These are phyloP conservation scores for Torulaspora pretoriensis DNA, from an alignment of 1,139 yeast species.

Conservation along the genomic window DNA sequence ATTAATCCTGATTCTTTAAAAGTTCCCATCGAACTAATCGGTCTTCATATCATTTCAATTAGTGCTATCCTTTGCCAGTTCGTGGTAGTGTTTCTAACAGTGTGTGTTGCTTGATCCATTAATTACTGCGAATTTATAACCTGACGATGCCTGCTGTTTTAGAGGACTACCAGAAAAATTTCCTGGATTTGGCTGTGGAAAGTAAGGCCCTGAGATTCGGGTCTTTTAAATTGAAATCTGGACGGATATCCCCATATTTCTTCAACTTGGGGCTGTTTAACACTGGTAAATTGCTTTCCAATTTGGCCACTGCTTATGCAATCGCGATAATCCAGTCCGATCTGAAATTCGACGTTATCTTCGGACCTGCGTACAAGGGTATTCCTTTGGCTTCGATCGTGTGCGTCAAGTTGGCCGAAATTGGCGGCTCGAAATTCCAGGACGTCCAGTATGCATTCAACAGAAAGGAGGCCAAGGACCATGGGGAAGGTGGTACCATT, in stretches of 20 bases:
- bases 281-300: constrained; percentile 72
- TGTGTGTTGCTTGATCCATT: neutral
- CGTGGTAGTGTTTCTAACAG: constrained; percentile 3
- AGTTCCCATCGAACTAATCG: constrained; percentile 1
- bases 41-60: constrained; percentile 1
- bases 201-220: constrained; percentile 84
- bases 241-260: constrained; percentile 92
- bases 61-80: constrained; percentile 2
- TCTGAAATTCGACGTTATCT: constrained; percentile 80
- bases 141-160: constrained; percentile 26
- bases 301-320: constrained; percentile 85
- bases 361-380: constrained; percentile 98
- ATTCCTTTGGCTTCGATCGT: constrained; percentile 93
- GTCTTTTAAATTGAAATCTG: constrained; percentile 82
- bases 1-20: neutral
- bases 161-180: constrained; percentile 57
- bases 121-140: neutral
- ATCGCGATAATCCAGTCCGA: constrained; percentile 76
- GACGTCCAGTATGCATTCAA: constrained; percentile 68
- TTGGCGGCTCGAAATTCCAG: constrained; percentile 71
- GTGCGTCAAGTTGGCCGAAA: constrained; percentile 84
- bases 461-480: constrained; percentile 93
- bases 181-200: constrained; percentile 76
- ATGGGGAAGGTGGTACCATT: constrained; percentile 95
- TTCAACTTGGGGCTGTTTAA: constrained; percentile 89